Evolutionary conservation across 352 stramenopile genomes (phyloP), one percentile per base, ranked within the genome.

Genomic region (Blastocystis sp.): DNA sequence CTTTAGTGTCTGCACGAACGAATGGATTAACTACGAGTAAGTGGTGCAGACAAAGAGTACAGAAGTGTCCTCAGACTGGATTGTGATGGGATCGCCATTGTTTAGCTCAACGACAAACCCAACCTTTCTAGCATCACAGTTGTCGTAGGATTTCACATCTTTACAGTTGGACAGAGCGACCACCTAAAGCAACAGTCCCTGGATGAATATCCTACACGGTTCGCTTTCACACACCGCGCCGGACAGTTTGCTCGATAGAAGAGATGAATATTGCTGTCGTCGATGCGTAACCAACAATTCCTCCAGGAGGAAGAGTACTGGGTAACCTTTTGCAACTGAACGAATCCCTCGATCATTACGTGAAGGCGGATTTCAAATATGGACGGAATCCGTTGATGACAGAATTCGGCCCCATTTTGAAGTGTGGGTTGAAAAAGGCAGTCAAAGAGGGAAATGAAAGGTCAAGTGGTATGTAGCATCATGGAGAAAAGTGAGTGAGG

Each of bases 201-300:
- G 28, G 28, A 34, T 34, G 28, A 34, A 34, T 34, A 34, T 34
- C 9, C 40, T 19, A 84, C 74, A 14, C 48, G 28, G 52, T 68
- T 69, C 60, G 74, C 74, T 19, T 68, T 84, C 42, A 84, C 74
- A 57, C 74, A 38, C 28, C 66, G 68, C 11, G 74, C 54, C 57
- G 74, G 74, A 70, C 74, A 69, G 57, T 84, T 84, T 69, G 74
- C 54, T 52, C 74, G 24, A 45, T 84, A 69, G 48, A 68, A 84
- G 28, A 84, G 38, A 52, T 84, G 74, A 59, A 84, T 84, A 70
- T 28, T 69, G 14, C 60, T 28, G 40, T 84, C 74, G 66, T 84
- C 74, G 21, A 84, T 68, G 45, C 74, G 74, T 28, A 84, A 69
- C 74, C 74, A 84, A 57, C 74, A 84, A 57, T 84, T 84, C 19